Percentiles rank a stretch among this genome's conserved stretches.
Evolutionary conservation across 73 alveolate genomes (phyloP).

Genomic region (Paraurostyla sp.): DNA sequence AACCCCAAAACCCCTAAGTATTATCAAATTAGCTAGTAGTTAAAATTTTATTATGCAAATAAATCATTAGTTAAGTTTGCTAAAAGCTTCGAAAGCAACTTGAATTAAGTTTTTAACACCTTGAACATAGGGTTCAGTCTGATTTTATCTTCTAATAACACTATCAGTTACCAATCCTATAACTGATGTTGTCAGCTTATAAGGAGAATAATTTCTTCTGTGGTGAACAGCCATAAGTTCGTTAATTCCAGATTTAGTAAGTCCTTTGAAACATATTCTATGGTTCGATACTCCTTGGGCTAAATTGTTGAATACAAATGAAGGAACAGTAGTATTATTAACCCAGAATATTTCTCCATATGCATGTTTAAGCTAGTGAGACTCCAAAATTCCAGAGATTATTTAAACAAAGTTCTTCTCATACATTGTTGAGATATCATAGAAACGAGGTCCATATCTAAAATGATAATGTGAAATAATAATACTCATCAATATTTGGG

Average conservation of each 20-base stretch:
- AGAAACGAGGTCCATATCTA: slow-evolving; percentile 57
- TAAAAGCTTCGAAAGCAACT: slow-evolving; percentile 14
- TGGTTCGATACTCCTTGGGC: slow-evolving; percentile 44
- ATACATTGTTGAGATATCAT: slow-evolving; percentile 54
- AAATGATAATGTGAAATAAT: neutral
- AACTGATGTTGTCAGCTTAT: slow-evolving; percentile 47
- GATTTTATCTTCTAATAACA: slow-evolving; percentile 4
- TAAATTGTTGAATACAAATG: neutral
- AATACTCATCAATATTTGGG: slow-evolving; percentile 57
- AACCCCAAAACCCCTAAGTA: neutral
- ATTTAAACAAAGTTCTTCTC: neutral
- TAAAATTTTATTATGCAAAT: too few relatives aligned
- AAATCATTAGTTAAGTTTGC: neutral
- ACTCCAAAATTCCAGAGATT: neutral
- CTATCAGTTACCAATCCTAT: slow-evolving; percentile 45
- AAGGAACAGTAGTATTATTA: slow-evolving; percentile 50
- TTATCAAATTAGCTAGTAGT: too few relatives aligned
- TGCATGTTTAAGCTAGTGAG: neutral
- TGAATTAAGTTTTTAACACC: slow-evolving; percentile 24
- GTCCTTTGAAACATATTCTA: slow-evolving; percentile 36
- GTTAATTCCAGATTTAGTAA: slow-evolving; percentile 33
- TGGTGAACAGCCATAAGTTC: slow-evolving; percentile 63
- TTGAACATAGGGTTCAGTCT: neutral
- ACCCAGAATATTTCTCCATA: slow-evolving; percentile 58
- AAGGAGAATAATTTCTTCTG: slow-evolving; percentile 44